Conservation (phyloP, 768 basidiomycete species). For the Psilocybe cyanescens region DNA sequence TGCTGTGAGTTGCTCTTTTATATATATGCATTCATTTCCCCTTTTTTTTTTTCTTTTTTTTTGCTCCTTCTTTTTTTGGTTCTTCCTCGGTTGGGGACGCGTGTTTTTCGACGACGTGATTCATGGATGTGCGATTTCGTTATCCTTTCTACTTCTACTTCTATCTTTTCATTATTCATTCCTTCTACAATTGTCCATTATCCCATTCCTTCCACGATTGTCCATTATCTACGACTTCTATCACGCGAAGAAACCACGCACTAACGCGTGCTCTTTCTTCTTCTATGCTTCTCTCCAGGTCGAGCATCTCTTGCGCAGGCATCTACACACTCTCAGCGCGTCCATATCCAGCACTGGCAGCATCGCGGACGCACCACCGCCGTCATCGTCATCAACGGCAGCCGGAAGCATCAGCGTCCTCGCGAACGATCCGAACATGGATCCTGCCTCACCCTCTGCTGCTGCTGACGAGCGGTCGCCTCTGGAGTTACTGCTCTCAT, state of each 20-base stretch:
- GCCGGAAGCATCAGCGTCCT: background rate
- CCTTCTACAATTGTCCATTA: background rate
- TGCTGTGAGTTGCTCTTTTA: conserved; percentile 24
- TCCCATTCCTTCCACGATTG: background rate
- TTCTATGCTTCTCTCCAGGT: conserved; percentile 29
- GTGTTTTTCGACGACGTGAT: too few relatives aligned
- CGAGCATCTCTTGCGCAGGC: conserved; percentile 38
- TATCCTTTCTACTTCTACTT: background rate
- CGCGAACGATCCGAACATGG: background rate
- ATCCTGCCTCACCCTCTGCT: background rate
- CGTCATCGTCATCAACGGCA: conserved; percentile 15
- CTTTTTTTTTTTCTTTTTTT: conserved; percentile 17
- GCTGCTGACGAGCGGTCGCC: conserved; percentile 16
- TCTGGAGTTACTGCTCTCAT: conserved; percentile 18
- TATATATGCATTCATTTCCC: conserved; percentile 9
- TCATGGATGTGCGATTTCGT: too few relatives aligned
- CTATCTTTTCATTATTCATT: background rate
- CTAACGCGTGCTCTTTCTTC: conserved; percentile 17
- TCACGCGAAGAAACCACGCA: background rate
- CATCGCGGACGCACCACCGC: conserved; percentile 20
- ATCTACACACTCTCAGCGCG: conserved; percentile 27
- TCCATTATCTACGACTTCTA: background rate
- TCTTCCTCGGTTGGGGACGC: conserved; percentile 1
- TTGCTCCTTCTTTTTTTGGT: background rate
- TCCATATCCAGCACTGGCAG: conserved; percentile 15